Evolutionary conservation across 306 rosid species (phyloP).

Genomic region (Cucumis melo): DNA sequence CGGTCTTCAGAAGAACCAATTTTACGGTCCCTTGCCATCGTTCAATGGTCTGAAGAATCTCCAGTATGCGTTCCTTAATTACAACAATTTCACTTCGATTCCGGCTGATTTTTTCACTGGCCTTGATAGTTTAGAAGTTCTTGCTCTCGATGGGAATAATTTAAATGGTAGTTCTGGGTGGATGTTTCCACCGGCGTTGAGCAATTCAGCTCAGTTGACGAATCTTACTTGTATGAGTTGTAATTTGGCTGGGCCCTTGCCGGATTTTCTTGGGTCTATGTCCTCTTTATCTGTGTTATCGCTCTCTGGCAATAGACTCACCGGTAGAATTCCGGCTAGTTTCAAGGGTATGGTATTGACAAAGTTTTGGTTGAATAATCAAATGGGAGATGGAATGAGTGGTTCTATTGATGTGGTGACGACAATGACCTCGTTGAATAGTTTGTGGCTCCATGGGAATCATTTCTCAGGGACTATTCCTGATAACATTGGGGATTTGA

Average conservation of each 20-base stretch:
- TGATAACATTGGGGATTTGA: slow-evolving; percentile 44
- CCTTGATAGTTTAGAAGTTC: slow-evolving; percentile 35
- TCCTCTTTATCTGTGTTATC: slow-evolving; percentile 43
- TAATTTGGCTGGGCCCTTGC: slow-evolving; percentile 64
- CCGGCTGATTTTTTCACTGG: slow-evolving; percentile 66
- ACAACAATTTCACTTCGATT: slow-evolving; percentile 63
- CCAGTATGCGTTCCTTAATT: slow-evolving; percentile 33
- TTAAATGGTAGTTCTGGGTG: slow-evolving; percentile 58
- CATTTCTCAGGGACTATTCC: slow-evolving; percentile 62
- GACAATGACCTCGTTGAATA: slow-evolving; percentile 45
- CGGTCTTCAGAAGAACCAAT: slow-evolving; percentile 61
- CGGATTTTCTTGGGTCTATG: slow-evolving; percentile 53
- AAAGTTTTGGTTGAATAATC: slow-evolving; percentile 65
- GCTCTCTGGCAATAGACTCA: slow-evolving; percentile 43
- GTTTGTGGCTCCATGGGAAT: slow-evolving; percentile 89
- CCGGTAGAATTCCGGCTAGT: slow-evolving; percentile 41
- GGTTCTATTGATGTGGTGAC: slow-evolving; percentile 54
- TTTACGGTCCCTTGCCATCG: slow-evolving; percentile 58
- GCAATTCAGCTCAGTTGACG: slow-evolving; percentile 35
- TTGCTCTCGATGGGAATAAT: slow-evolving; percentile 56
- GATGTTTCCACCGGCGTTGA: slow-evolving; percentile 39
- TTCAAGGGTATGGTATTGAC: slow-evolving; percentile 28
- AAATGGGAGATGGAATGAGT: slow-evolving; percentile 30
- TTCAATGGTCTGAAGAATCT: slow-evolving; percentile 40
- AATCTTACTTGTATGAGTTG: slow-evolving; percentile 51